phyloP scores from a whole-genome alignment of 371 early-diverging fungal species.

The Batkoa obscura region DNA sequence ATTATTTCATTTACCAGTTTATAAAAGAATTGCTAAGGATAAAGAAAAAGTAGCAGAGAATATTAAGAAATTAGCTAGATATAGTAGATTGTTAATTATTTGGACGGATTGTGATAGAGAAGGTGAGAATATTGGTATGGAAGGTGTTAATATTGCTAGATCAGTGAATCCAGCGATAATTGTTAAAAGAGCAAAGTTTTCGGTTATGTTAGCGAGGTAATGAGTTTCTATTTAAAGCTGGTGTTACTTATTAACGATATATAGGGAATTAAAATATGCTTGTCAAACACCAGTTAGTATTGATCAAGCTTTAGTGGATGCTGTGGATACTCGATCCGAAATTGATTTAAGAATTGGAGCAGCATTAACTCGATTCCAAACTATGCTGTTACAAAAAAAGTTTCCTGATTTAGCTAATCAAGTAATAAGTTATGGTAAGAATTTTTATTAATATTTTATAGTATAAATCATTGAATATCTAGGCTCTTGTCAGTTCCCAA shows the following conservation, averaged over 20 bases:
- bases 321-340: conserved; percentile 84
- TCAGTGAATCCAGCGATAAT: conserved; percentile 35
- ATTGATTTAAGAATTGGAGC: conserved; percentile 96
- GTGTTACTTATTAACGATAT: neutral
- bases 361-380: conserved; percentile 92
- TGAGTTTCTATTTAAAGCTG: neutral
- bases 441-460: neutral
- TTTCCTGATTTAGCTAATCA: conserved; percentile 28
- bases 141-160: conserved; percentile 54
- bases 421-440: conserved; percentile 82
- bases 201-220: conserved; percentile 47
- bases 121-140: conserved; percentile 95
- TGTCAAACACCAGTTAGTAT: conserved; percentile 49
- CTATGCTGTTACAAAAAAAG: conserved; percentile 32
- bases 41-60: conserved; percentile 35
- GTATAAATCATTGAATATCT: neutral
- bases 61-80: conserved; percentile 33
- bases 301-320: conserved; percentile 57
- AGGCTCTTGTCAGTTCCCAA: conserved; percentile 99
- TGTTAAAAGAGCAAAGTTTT: conserved; percentile 63
- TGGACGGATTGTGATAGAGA: conserved; percentile 99
- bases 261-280: conserved; percentile 64
- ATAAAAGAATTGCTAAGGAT: conserved; percentile 14
- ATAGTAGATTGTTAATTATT: conserved; percentile 60
- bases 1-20: conserved; percentile 44